Evolutionary conservation across 2,329 filamentous ascomycete genomes (phyloP).

Genomic region (Monosporascus sp.): DNA sequence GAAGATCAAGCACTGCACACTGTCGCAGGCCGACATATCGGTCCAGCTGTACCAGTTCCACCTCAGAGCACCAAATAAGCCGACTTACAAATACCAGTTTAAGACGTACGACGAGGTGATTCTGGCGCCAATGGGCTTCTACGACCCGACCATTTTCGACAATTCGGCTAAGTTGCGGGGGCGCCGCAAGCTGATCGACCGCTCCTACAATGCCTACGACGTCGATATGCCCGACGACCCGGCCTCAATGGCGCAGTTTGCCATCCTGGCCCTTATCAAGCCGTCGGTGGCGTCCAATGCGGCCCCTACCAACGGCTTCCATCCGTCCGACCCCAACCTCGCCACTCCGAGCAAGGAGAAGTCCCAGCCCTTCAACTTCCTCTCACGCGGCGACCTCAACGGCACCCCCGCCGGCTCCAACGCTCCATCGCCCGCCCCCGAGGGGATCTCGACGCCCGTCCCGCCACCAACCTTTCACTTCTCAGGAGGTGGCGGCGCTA

Average conservation of each 20-base stretch:
- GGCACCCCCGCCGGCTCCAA: slow-evolving; percentile 80
- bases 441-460: slow-evolving; percentile 64
- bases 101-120: slow-evolving; percentile 97
- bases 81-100: slow-evolving; percentile 89
- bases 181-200: slow-evolving; percentile 74
- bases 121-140: slow-evolving; percentile 91
- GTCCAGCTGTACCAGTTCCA: slow-evolving; percentile 89
- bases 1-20: slow-evolving; percentile 87
- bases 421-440: slow-evolving; percentile 81
- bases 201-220: slow-evolving; percentile 92
- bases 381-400: slow-evolving; percentile 64
- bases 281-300: slow-evolving; percentile 46
- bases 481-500: slow-evolving; percentile 30
- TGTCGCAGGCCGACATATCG: slow-evolving; percentile 84
- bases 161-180: slow-evolving; percentile 73
- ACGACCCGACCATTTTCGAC: slow-evolving; percentile 83
- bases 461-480: slow-evolving; percentile 53
- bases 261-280: slow-evolving; percentile 54
- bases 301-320: slow-evolving; percentile 34
- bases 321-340: slow-evolving; percentile 39
- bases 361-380: slow-evolving; percentile 62
- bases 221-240: slow-evolving; percentile 84
- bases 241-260: slow-evolving; percentile 74
- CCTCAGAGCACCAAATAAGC: slow-evolving; percentile 78
- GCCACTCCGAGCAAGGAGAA: slow-evolving; percentile 60